Base-by-base conservation (phyloP, 345 rosid genomes). In the Populus euphratica region DNA sequence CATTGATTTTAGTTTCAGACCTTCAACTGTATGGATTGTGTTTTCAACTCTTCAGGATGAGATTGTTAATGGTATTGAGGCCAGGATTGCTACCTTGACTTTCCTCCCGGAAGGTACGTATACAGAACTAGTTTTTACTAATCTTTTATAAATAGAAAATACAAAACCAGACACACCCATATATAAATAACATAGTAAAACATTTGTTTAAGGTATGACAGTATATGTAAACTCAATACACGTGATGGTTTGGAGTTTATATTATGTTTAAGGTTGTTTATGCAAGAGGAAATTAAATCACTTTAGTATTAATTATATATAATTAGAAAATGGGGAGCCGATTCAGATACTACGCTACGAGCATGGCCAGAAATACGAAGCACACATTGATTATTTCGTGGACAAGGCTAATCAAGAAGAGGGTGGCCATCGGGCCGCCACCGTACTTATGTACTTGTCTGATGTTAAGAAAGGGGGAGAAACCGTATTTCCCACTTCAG, bases 391-490 rank as follows among this genome's bases (percentile, higher is more conserved):
- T 84, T 94, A 64, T 83, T 94, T 92, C 86, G 80, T 80, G 56
- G 96, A 92, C 86, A 82, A 84, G 76, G 80, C 27, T 8, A 91
- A 91, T 77, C 89, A 69, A 77, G 43, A 79, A 79, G 82, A 84
- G 0, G 97, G 96, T 82, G 97, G 98, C 77, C 93, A 92, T 71
- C 89, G 97, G 69, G 74, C 88, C 73, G 98, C 93, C 73, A 93
- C 98, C 62, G 95, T 93, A 9, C 81, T 93, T 84, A 90, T 93
- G 98, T 93, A 93, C 86, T 81, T 93, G 89, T 92, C 95, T 65
- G 73, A 81, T 63, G 90, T 91, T 65, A 76, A 79, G 78, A 88
- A 81, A 80, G 98, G 98, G 16, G 98, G 98, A 70, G 98, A 94
- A 84, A 94, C 98, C 1, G 81, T 94, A 66, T 94, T 94, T 78